A percentile compares a stretch with the other conserved stretches of the same genome.
Conservation (phyloP, 805 yeast genomes). For the Ogataea saltuana region DNA sequence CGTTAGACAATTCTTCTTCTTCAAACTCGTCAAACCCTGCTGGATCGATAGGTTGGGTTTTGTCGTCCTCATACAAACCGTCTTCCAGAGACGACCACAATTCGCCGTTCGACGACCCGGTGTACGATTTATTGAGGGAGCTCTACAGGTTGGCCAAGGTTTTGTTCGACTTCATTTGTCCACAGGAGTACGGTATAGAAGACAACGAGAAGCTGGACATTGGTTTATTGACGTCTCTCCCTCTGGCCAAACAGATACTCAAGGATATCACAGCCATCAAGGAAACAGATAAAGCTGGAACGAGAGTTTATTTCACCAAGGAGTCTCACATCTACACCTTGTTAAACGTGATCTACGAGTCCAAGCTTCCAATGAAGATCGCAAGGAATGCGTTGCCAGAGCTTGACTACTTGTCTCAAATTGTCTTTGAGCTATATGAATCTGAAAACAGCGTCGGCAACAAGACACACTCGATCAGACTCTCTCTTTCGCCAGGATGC, state of each 20-base stretch:
- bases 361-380: conserved; percentile 92
- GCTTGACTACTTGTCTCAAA: conserved; percentile 91
- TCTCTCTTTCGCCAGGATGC: conserved; percentile 96
- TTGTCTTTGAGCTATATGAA: conserved; percentile 90
- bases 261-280: conserved; percentile 79
- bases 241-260: conserved; percentile 85
- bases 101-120: conserved; percentile 73
- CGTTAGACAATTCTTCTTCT: conserved; percentile 28
- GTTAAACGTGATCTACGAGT: conserved; percentile 85
- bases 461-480: conserved; percentile 84
- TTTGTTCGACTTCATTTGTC: conserved; percentile 94
- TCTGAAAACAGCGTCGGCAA: conserved; percentile 65
- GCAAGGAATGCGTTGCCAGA: conserved; percentile 96
- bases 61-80: conserved; percentile 37
- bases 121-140: conserved; percentile 80
- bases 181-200: conserved; percentile 97
- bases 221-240: conserved; percentile 91
- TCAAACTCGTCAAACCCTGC: conserved; percentile 39
- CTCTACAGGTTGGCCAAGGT: conserved; percentile 88
- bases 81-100: conserved; percentile 30
- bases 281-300: conserved; percentile 75
- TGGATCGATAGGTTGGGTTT: conserved; percentile 75
- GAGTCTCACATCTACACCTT: conserved; percentile 96
- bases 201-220: conserved; percentile 94
- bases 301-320: conserved; percentile 90